These are phyloP conservation scores for Atkinsonella texensis DNA, from an alignment of 2,329 filamentous ascomycete genomes.

Conservation along the genomic window DNA sequence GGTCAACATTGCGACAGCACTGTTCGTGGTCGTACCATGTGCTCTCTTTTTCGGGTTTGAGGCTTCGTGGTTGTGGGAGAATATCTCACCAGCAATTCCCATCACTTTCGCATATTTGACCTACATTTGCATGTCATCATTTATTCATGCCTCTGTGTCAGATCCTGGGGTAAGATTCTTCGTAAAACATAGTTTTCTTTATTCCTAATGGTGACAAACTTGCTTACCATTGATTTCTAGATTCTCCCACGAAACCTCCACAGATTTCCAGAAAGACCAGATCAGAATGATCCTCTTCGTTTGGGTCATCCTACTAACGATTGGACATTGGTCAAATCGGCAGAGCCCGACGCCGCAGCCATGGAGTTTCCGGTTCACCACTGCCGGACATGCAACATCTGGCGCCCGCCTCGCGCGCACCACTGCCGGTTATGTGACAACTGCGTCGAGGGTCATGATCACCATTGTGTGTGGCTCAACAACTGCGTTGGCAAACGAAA, in stretches of 20 bases:
- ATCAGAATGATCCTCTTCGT: constrained; percentile 68
- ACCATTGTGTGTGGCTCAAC: constrained; percentile 98
- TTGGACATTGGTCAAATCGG: constrained; percentile 84
- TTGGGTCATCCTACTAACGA: constrained; percentile 80
- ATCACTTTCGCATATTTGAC: constrained; percentile 86
- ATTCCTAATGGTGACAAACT: background rate
- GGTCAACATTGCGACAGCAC: constrained; percentile 76
- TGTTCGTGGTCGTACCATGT: constrained; percentile 67
- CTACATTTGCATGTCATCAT: constrained; percentile 83
- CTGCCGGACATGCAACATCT: constrained; percentile 95
- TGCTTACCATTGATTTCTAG: constrained; percentile 29
- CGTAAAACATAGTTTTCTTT: background rate
- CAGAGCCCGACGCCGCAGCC: constrained; percentile 61
- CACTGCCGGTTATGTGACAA: constrained; percentile 96
- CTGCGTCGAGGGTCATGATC: constrained; percentile 92
- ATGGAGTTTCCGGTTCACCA: constrained; percentile 99
- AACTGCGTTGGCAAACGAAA: constrained; percentile 96
- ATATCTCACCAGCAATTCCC: constrained; percentile 80
- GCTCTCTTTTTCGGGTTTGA: constrained; percentile 78
- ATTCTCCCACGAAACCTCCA: constrained; percentile 90
- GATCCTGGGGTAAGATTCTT: constrained; percentile 71
- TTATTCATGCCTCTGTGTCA: constrained; percentile 80
- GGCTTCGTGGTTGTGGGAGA: constrained; percentile 72
- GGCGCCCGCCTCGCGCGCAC: constrained; percentile 89
- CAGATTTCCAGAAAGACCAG: constrained; percentile 64